These are phyloP conservation scores for Sporothrix euskadiensis DNA, from an alignment of 2,329 filamentous ascomycete genomes.

Conservation along the genomic window DNA sequence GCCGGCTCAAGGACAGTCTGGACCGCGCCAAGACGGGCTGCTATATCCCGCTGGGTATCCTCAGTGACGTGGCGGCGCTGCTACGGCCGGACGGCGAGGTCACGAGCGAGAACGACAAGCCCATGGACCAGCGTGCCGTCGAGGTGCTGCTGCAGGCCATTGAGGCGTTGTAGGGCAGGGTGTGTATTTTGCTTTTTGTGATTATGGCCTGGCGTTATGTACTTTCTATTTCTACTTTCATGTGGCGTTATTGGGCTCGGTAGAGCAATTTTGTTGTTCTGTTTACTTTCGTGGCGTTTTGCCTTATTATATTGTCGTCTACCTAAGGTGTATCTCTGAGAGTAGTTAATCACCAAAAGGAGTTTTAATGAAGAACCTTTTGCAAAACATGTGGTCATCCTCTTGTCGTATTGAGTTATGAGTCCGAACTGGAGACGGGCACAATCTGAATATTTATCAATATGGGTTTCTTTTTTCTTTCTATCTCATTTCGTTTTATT, in stretches of 20 bases:
- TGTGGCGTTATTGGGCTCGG: not conserved
- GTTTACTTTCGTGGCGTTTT: not conserved
- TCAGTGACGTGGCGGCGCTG: constrained; percentile 83
- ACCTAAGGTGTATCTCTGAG: not conserved
- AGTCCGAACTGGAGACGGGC: not conserved
- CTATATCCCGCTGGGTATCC: constrained; percentile 79
- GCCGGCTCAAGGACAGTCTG: constrained; percentile 81
- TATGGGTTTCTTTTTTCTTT: too few species aligned
- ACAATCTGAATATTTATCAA: too few species aligned
- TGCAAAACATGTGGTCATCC: too few species aligned
- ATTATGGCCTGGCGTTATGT: not conserved
- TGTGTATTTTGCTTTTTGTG: not conserved
- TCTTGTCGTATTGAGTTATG: too few species aligned
- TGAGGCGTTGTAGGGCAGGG: constrained; percentile 51
- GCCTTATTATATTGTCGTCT: not conserved
- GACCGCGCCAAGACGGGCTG: constrained; percentile 76
- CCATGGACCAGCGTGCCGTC: constrained; percentile 53
- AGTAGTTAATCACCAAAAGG: not conserved
- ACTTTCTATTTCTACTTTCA: not conserved
- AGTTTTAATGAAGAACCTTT: not conserved
- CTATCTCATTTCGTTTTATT: too few species aligned
- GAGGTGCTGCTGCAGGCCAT: constrained; percentile 63
- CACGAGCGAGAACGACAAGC: constrained; percentile 42
- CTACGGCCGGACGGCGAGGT: constrained; percentile 52
- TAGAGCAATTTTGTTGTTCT: not conserved